These are phyloP conservation scores for Colletotrichum kahawae DNA, from an alignment of 2,329 filamentous ascomycete species.

Conservation along the genomic window DNA sequence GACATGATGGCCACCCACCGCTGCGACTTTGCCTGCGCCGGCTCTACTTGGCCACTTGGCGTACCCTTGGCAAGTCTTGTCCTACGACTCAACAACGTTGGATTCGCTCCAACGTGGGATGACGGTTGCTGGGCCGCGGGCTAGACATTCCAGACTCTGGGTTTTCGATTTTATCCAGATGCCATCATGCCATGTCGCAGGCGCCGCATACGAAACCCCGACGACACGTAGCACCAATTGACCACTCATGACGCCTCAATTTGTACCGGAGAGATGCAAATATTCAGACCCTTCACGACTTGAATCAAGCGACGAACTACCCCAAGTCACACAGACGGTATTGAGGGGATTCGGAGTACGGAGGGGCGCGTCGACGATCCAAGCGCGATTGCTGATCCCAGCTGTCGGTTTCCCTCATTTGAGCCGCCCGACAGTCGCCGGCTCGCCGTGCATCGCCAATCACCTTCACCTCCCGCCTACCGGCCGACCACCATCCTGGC, in stretches of 20 bases:
- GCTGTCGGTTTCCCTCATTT: conserved; percentile 8
- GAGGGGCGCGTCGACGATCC: conserved; percentile 11
- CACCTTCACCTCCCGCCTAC: not conserved
- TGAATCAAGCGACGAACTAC: not conserved
- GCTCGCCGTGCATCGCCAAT: not conserved
- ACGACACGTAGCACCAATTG: not conserved
- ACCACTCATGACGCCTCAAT: not conserved
- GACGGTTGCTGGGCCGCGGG: not conserved
- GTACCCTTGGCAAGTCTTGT: conserved; percentile 17
- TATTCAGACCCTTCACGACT: not conserved
- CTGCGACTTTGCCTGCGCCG: conserved; percentile 15
- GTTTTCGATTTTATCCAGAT: not conserved
- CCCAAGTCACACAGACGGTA: not conserved
- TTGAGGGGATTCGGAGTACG: not conserved
- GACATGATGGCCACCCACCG: conserved; percentile 6
- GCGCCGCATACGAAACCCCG: not conserved
- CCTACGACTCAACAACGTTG: conserved; percentile 16
- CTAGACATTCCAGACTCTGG: conserved; percentile 6
- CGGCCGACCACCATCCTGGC: not conserved
- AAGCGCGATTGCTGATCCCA: conserved; percentile 16
- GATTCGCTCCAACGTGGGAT: conserved; percentile 8
- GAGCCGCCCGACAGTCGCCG: not conserved
- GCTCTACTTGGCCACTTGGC: conserved; percentile 12
- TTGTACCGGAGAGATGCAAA: not conserved
- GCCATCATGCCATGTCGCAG: conserved; percentile 1